These are phyloP conservation scores for Aspergillus sp. DNA, from an alignment of 2,329 filamentous ascomycete species.

Conservation along the genomic window DNA sequence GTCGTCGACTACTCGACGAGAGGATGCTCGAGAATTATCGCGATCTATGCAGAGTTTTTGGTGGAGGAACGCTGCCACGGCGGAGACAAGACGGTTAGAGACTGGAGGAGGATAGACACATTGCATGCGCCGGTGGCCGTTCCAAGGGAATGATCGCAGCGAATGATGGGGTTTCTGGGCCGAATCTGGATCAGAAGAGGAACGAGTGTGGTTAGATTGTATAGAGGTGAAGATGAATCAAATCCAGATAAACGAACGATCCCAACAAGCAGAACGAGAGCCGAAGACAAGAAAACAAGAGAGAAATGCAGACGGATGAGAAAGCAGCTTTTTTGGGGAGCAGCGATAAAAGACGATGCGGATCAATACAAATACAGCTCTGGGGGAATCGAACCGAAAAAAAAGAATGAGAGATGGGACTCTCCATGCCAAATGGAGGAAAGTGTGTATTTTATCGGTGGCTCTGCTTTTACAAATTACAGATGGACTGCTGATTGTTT, in stretches of 20 bases:
- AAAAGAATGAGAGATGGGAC: background rate
- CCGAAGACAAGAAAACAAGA: no score
- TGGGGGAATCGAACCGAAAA: background rate
- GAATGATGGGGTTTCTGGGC: no score
- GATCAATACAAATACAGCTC: background rate
- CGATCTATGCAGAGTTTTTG: background rate
- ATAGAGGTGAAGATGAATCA: no score
- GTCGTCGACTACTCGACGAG: slow-evolving; percentile 10
- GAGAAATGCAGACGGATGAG: no score
- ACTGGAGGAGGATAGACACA: background rate
- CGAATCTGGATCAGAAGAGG: no score
- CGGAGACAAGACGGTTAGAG: background rate
- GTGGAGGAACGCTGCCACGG: no score
- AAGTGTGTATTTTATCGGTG: background rate
- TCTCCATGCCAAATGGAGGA: background rate
- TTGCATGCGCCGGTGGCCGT: background rate
- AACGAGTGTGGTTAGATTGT: no score
- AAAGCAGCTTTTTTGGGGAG: slow-evolving; percentile 1
- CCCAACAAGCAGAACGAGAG: background rate
- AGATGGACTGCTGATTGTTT: background rate
- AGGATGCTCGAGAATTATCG: background rate
- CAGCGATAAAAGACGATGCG: background rate
- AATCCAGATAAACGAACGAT: no score
- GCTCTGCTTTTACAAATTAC: background rate
- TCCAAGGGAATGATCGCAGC: no score